phyloP scores from a whole-genome alignment of 805 yeast genomes.

The Cyberlindnera mrakii region DNA sequence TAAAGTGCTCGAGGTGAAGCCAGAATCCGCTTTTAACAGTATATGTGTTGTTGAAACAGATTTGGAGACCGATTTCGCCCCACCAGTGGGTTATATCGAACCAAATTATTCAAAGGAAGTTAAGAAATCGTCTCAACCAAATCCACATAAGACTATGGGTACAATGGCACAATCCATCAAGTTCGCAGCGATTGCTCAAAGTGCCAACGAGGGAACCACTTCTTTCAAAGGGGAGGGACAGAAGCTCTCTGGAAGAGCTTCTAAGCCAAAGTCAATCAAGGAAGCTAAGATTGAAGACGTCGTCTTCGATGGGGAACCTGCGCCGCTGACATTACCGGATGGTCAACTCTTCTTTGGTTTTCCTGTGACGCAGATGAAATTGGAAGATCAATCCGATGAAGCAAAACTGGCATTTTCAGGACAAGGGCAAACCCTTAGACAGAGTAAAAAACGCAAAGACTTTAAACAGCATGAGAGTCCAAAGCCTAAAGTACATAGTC shows the following conservation, averaged over 20 bases:
- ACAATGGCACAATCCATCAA: constrained; percentile 74
- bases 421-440: constrained; percentile 70
- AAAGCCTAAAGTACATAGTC: constrained; percentile 61
- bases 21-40: constrained; percentile 57
- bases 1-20: constrained; percentile 81
- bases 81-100: constrained; percentile 97
- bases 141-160: constrained; percentile 38
- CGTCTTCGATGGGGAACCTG: constrained; percentile 58
- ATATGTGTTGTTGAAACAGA: constrained; percentile 97
- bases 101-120: constrained; percentile 52
- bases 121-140: constrained; percentile 2
- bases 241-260: constrained; percentile 59
- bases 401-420: constrained; percentile 42
- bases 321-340: constrained; percentile 65
- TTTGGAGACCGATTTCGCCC: constrained; percentile 94
- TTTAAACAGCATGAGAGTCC: constrained; percentile 45
- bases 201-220: constrained; percentile 26
- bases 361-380: constrained; percentile 51
- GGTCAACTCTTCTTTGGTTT: constrained; percentile 93
- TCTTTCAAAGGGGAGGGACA: constrained; percentile 59
- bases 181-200: constrained; percentile 52
- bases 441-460: constrained; percentile 64
- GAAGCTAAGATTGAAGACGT: constrained; percentile 34
- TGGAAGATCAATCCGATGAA: constrained; percentile 28
- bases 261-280: constrained; percentile 14